A percentile compares a stretch with the other conserved stretches of the same genome.
phyloP scores from a whole-genome alignment of 1,284 basidiomycete genomes.

The Schizophyllum amplum region DNA sequence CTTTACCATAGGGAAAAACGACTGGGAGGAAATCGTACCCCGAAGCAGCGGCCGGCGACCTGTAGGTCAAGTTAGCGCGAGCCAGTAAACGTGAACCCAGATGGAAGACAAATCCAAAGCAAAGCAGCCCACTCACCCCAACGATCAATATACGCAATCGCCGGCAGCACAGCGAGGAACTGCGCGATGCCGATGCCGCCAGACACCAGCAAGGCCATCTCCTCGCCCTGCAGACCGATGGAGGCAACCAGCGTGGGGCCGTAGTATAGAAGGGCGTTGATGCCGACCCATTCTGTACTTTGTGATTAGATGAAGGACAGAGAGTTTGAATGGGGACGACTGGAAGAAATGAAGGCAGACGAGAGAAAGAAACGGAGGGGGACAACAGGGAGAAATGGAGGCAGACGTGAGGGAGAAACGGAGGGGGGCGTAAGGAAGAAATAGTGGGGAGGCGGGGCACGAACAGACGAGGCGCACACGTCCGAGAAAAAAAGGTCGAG shows the following conservation, averaged over 20 bases:
- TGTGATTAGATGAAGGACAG: too few relatives aligned
- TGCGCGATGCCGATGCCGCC: slow-evolving; percentile 79
- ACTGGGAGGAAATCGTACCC: slow-evolving; percentile 23
- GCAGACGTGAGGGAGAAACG: too few relatives aligned
- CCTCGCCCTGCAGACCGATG: slow-evolving; percentile 48
- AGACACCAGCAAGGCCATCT: slow-evolving; percentile 53
- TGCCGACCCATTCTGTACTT: slow-evolving; percentile 69
- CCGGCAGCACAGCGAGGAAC: slow-evolving; percentile 67
- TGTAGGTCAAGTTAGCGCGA: too few relatives aligned
- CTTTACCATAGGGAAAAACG: not conserved
- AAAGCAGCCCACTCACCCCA: slow-evolving; percentile 41
- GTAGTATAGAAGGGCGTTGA: slow-evolving; percentile 76
- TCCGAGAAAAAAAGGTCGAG: too few relatives aligned
- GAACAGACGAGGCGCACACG: too few relatives aligned
- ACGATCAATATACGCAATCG: slow-evolving; percentile 64
- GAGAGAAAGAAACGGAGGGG: not conserved
- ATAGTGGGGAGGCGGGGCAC: too few relatives aligned
- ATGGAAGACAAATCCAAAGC: too few relatives aligned
- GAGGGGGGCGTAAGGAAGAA: too few relatives aligned
- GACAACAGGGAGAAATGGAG: too few relatives aligned
- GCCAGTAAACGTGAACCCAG: too few relatives aligned
- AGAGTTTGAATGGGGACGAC: not conserved
- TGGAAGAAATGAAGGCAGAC: not conserved
- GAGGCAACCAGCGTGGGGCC: slow-evolving; percentile 63
- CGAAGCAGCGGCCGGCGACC: slow-evolving; percentile 58